Conservation (phyloP, 768 basidiomycete species). For the Amylocystis lapponica region DNA sequence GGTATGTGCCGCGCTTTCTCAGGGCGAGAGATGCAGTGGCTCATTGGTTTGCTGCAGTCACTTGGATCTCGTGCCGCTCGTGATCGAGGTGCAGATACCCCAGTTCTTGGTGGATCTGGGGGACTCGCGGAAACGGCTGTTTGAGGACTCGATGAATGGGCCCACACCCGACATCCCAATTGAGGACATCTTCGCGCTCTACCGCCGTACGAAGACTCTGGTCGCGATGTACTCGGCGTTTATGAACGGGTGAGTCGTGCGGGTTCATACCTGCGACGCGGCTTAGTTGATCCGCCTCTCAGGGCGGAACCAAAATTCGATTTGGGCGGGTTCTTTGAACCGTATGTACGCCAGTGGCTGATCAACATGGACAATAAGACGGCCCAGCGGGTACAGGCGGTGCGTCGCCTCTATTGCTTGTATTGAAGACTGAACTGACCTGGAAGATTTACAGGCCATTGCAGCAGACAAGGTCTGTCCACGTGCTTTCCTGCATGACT, state of each 20-base stretch:
- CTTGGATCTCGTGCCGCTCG: constrained; percentile 70
- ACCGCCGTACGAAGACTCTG: constrained; percentile 69
- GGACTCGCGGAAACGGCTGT: constrained; percentile 62
- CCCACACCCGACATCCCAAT: constrained; percentile 86
- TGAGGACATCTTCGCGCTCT: constrained; percentile 85
- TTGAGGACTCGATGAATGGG: constrained; percentile 81
- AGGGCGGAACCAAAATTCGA: constrained; percentile 63
- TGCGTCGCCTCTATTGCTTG: constrained; percentile 42
- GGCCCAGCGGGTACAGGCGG: constrained; percentile 88
- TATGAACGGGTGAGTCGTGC: constrained; percentile 58
- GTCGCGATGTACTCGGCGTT: constrained; percentile 80
- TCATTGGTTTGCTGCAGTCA: constrained; percentile 48
- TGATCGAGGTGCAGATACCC: constrained; percentile 65
- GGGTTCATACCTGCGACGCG: background rate
- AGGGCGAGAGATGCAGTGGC: too few species aligned
- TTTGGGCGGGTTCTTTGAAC: constrained; percentile 74
- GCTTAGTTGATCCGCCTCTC: too few species aligned
- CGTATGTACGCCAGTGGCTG: constrained; percentile 86
- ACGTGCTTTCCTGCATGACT: too few species aligned
- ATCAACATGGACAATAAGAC: constrained; percentile 87
- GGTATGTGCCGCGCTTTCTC: constrained; percentile 48
- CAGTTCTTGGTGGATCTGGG: constrained; percentile 62
- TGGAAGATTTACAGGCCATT: constrained; percentile 54
- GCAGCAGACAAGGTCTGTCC: constrained; percentile 66
- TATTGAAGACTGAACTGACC: too few species aligned